Evolutionary conservation across 2,329 filamentous ascomycete genomes (phyloP), one percentile per base, ranked within the genome.

Genomic region (Alternaria burnsii): DNA sequence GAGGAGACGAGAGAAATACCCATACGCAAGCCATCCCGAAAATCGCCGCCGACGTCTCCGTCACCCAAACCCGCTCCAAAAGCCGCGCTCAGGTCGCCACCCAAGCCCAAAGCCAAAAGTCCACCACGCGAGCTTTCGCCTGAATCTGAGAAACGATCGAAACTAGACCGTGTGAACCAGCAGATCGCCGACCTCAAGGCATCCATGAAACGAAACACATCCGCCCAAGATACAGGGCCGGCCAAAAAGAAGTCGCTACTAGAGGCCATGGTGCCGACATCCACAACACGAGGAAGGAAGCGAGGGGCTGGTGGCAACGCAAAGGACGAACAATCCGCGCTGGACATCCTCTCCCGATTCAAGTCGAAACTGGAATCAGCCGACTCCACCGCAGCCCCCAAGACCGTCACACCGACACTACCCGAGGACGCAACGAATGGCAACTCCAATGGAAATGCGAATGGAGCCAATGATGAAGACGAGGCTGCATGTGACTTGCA

Each of bases 401-500:
- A 70, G 62, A 82, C 81, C 66, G 60, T 67, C 20, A 63, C 66
- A 20, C 54, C 73, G 18, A 43, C 64, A 5, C 51, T 63, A 3
- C 52, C 70, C 10, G 72, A 32, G 68, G 58, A 61, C 70, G 74
- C 34, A 63, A n/a, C 59, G 16, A 59, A 62, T 16, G 41, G 26
- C 3, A 58, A 63, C 20, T 55, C 24, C 1, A 57, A 59, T 0
- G 46, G 43, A 12, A 20, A 38, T 10, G 34, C n/a, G 8, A 60
- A 62, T 14, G 53, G 38, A 51, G 64, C 55, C 44, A 65, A 55
- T 30, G 75, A 73, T 32, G 71, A 76, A 4, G 77, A 81, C 32
- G 77, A 75, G 62, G 84, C 85, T 18, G 89, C 89, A 3, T 99
- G 95, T 74, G 95, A 98, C 76, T 81, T 99, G 36, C 95, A 99